These are phyloP conservation scores for Microbotryum violaceum DNA, from an alignment of 1,284 basidiomycete species.

Conservation along the genomic window DNA sequence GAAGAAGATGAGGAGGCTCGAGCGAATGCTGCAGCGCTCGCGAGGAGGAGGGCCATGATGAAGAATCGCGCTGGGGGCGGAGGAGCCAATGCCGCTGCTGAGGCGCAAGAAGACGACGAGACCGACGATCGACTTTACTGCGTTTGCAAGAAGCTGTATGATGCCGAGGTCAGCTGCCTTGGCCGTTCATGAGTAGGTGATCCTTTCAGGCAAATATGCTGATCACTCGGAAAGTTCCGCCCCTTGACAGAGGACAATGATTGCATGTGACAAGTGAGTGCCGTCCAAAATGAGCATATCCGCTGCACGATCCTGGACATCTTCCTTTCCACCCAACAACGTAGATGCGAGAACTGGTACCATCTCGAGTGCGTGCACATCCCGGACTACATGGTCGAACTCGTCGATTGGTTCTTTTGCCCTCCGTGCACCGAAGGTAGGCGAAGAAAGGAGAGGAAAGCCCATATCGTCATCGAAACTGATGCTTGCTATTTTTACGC, in stretches of 20 bases:
- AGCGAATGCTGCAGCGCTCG: not conserved
- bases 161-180: slow-evolving; percentile 46
- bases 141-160: slow-evolving; percentile 68
- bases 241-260: slow-evolving; percentile 58
- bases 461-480: not conserved
- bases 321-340: slow-evolving; percentile 41
- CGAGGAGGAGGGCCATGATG: slow-evolving; percentile 2
- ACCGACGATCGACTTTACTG: slow-evolving; percentile 73
- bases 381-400: slow-evolving; percentile 64
- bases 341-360: slow-evolving; percentile 81
- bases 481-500: not conserved
- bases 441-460: too few relatives aligned
- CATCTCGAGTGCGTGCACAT: slow-evolving; percentile 71
- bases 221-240: not conserved
- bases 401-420: slow-evolving; percentile 80
- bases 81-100: slow-evolving; percentile 38
- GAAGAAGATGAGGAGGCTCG: slow-evolving; percentile 17
- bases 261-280: slow-evolving; percentile 72
- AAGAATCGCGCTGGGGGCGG: slow-evolving; percentile 3
- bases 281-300: not conserved
- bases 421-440: slow-evolving; percentile 49
- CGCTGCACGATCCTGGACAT: not conserved
- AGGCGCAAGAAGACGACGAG: slow-evolving; percentile 52
- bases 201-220: not conserved
- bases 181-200: too few relatives aligned